These are phyloP conservation scores for Bertia moriformis DNA, from an alignment of 2,329 filamentous ascomycete genomes.

Conservation along the genomic window DNA sequence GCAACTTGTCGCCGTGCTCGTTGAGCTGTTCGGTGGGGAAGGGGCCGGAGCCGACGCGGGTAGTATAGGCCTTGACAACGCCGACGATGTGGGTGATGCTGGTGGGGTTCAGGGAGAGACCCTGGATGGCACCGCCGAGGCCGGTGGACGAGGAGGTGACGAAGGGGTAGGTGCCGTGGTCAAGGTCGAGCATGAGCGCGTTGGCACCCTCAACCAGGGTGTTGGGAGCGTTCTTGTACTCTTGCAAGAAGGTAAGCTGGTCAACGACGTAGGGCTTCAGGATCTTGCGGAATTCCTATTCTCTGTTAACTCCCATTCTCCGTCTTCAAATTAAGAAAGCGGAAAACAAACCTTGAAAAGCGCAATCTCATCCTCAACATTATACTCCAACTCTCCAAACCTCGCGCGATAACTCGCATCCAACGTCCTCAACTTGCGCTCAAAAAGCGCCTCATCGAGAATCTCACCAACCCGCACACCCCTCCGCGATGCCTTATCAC, in stretches of 20 bases:
- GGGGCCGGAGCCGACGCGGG: conserved; percentile 40
- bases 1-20: conserved; percentile 37
- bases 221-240: conserved; percentile 32
- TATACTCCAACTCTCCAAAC: conserved; percentile 41
- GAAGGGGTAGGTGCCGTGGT: conserved; percentile 28
- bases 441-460: conserved; percentile 37
- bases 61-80: conserved; percentile 53
- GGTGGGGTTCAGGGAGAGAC: conserved; percentile 33
- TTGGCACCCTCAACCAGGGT: conserved; percentile 49
- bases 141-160: conserved; percentile 40
- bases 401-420: conserved; percentile 36
- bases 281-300: conserved; percentile 21
- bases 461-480: conserved; percentile 44
- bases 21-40: conserved; percentile 50
- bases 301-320: no score
- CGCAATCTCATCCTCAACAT: conserved; percentile 42
- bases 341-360: conserved; percentile 29
- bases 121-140: conserved; percentile 35
- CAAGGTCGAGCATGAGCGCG: conserved; percentile 45
- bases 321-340: not conserved
- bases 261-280: conserved; percentile 33
- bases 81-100: conserved; percentile 43
- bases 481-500: conserved; percentile 43
- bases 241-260: conserved; percentile 35
- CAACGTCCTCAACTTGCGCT: conserved; percentile 34